Evolutionary conservation across 345 rosid genomes (phyloP).

Genomic region (Boechera stricta): DNA sequence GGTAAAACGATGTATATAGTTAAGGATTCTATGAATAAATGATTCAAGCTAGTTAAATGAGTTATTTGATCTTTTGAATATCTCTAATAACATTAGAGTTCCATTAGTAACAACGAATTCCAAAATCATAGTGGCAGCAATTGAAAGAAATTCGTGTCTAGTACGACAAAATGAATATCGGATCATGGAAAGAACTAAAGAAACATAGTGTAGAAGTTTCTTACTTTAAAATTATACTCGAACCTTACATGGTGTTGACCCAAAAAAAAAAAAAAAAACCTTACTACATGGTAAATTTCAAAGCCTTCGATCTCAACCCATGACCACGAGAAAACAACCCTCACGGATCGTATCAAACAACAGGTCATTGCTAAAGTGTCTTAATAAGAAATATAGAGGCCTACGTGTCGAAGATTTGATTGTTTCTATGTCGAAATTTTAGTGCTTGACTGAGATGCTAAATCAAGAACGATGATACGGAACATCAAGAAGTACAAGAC

Average conservation of each 20-base stretch:
- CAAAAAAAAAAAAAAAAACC: too few species aligned
- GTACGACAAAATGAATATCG: background rate
- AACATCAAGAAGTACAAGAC: constrained; percentile 1
- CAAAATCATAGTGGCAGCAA: background rate
- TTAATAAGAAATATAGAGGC: background rate
- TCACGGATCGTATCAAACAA: background rate
- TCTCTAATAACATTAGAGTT: background rate
- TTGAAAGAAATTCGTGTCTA: background rate
- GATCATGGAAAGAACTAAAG: background rate
- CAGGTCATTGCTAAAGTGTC: background rate
- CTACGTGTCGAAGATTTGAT: background rate
- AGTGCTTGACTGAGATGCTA: background rate
- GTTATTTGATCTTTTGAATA: background rate
- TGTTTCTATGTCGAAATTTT: background rate
- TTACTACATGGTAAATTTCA: background rate
- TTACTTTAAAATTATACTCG: background rate
- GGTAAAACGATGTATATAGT: background rate
- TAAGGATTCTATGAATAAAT: background rate
- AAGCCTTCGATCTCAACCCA: background rate
- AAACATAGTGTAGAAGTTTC: background rate
- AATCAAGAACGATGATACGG: background rate
- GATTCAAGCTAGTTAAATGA: background rate
- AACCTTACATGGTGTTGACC: background rate
- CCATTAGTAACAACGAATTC: background rate
- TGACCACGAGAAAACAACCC: background rate